Base-by-base conservation (phyloP, 2,329 filamentous ascomycete genomes). In the Talaromyces verruculosus region DNA sequence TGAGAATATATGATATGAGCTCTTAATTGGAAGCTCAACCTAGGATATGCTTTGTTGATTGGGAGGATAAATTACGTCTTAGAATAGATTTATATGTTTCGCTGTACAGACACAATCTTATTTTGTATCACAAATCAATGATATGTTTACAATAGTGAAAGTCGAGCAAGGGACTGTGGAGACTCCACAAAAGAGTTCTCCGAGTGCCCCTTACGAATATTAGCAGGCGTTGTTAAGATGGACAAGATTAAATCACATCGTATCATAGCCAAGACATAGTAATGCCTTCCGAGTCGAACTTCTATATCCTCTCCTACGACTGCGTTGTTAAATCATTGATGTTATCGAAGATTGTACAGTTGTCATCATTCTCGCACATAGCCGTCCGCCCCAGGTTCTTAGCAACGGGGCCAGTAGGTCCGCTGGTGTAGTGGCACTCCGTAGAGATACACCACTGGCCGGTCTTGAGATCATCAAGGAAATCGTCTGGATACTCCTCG, bases 261-360 rank as follows among this genome's bases (percentile, higher is more conserved):
- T 7, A 17, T 30, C 3, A 15, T 28, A 49, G 22, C 4, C 2
- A 25, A 49, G 19, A 3, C 45, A 47, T 8, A 30, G 13, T 28
- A 51, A 5, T 51, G 11, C 5, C 3, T 47, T 15, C 45, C 15
- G n/a, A 11, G 19, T 43, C 17, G 3, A 43, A 8, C 41, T n/a
- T 7, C 19, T 10, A 43, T 7, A 43, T n/a, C 1, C 7, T 30
- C 13, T 15, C 15, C 22, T 51, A 51, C 4, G 22, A 51, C 13
- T 51, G 47, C 15, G 53, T 13, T 7, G 53, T 57, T 13, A 57
- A 22, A 37, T 57, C 30, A 57, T 57, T 37, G 28, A 57, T 57
- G 30, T 57, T 22, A 22, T 57, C 8, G 72, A 78, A 25, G 78
- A 77, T 59, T 5, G 47, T 58, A 25, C 62, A 64, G 19, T 33